A percentile compares a stretch with the other conserved stretches of the same genome.
These are phyloP conservation scores for Podaxis sp. DNA, from an alignment of 768 basidiomycete species.

Conservation along the genomic window DNA sequence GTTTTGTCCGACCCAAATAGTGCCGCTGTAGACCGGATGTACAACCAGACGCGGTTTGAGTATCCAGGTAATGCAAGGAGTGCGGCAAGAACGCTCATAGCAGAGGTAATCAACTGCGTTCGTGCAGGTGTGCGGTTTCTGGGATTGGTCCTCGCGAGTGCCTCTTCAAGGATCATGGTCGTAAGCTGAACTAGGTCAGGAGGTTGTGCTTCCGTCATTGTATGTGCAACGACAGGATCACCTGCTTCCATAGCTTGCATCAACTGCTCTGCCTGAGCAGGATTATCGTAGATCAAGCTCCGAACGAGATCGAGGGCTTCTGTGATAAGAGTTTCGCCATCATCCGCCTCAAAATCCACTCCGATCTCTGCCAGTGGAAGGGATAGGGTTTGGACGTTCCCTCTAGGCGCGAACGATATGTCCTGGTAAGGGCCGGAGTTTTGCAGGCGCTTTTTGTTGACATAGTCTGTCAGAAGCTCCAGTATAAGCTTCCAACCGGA, in stretches of 20 bases:
- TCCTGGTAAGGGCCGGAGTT: conserved; percentile 47
- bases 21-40: conserved; percentile 74
- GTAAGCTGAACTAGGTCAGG: conserved; percentile 79
- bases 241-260: conserved; percentile 67
- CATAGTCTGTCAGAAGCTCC: conserved; percentile 79
- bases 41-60: conserved; percentile 87
- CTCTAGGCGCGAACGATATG: conserved; percentile 52
- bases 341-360: conserved; percentile 61
- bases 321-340: conserved; percentile 65
- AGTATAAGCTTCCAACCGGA: conserved; percentile 86
- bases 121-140: conserved; percentile 42
- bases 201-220: conserved; percentile 51
- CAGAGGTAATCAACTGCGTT: conserved; percentile 70
- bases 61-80: conserved; percentile 72
- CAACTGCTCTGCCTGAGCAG: conserved; percentile 60
- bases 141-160: conserved; percentile 55
- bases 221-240: conserved; percentile 50
- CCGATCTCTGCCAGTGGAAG: conserved; percentile 51
- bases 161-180: conserved; percentile 79
- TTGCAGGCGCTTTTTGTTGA: conserved; percentile 53
- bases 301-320: conserved; percentile 80
- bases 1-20: conserved; percentile 69
- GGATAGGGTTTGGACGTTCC: conserved; percentile 39
- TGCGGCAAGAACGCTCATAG: conserved; percentile 78
- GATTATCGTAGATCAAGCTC: conserved; percentile 72